A percentile compares a stretch with the other conserved stretches of the same genome.
phyloP scores from a whole-genome alignment of 345 rosid species.

The Arabidopsis arenosa region DNA sequence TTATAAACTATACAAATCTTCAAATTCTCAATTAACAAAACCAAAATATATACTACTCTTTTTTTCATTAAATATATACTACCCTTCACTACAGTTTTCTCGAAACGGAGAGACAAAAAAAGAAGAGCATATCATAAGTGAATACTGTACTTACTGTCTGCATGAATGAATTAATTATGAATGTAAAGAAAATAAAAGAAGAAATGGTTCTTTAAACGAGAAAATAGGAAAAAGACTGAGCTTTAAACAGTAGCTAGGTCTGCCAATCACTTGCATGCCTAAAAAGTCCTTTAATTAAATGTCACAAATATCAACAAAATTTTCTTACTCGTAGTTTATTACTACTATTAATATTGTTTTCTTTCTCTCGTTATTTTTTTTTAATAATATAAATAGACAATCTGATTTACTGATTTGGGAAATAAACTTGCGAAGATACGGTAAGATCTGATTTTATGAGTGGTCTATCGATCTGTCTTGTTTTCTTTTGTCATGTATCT shows the following conservation, averaged over 20 bases:
- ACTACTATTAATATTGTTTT: neutral
- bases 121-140: neutral
- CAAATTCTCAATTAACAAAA: neutral
- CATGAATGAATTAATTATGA: constrained; percentile 1
- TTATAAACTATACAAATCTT: neutral
- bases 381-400: neutral
- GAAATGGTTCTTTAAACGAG: constrained; percentile 34
- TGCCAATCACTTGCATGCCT: constrained; percentile 48
- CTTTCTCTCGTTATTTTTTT: too few relatives aligned
- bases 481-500: constrained; percentile 25
- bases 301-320: constrained; percentile 20
- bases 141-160: constrained; percentile 18
- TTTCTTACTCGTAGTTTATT: constrained; percentile 13
- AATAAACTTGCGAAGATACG: constrained; percentile 23
- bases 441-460: constrained; percentile 27
- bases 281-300: constrained; percentile 40
- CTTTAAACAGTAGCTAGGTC: constrained; percentile 44
- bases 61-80: neutral
- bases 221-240: constrained; percentile 42
- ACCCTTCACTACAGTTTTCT: constrained; percentile 11
- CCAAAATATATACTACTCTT: neutral
- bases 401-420: constrained; percentile 28
- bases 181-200: neutral
- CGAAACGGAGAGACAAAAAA: constrained; percentile 10
- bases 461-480: constrained; percentile 22